Percentiles rank a stretch among this genome's conserved stretches.
Conservation (phyloP, 352 stramenopile genomes). For the Globisporangium mamillatum region DNA sequence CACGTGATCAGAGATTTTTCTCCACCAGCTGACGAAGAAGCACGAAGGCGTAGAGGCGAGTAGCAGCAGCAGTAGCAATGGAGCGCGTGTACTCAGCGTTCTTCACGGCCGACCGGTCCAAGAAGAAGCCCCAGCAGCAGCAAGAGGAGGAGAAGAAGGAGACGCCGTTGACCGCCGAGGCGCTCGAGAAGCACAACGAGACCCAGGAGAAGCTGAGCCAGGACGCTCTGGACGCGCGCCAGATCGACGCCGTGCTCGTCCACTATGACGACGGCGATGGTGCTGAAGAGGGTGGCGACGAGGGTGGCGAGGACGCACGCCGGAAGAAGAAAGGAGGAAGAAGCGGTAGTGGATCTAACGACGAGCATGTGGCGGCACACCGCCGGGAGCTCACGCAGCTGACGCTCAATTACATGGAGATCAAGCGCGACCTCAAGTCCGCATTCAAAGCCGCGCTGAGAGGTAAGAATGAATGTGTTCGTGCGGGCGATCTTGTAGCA, state of each 20-base stretch:
- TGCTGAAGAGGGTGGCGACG: neutral
- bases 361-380: conserved; percentile 29
- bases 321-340: conserved; percentile 5
- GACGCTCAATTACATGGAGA: conserved; percentile 24
- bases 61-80: conserved; percentile 34
- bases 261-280: neutral
- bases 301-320: neutral
- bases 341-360: conserved; percentile 17
- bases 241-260: conserved; percentile 8
- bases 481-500: neutral
- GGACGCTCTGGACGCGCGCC: neutral
- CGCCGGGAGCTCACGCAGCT: conserved; percentile 36
- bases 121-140: conserved; percentile 27
- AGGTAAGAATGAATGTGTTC: conserved; percentile 10
- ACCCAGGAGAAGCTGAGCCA: conserved; percentile 22
- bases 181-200: conserved; percentile 67
- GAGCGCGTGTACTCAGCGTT: conserved; percentile 88
- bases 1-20: neutral
- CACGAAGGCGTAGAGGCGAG: conserved; percentile 5
- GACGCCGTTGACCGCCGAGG: conserved; percentile 52
- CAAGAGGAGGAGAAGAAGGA: conserved; percentile 18
- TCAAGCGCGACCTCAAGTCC: conserved; percentile 45
- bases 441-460: conserved; percentile 44
- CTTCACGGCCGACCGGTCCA: conserved; percentile 54
- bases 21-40: neutral